Evolutionary conservation across 352 stramenopile genomes (phyloP).

Genomic region (Blastocystis sp.): DNA sequence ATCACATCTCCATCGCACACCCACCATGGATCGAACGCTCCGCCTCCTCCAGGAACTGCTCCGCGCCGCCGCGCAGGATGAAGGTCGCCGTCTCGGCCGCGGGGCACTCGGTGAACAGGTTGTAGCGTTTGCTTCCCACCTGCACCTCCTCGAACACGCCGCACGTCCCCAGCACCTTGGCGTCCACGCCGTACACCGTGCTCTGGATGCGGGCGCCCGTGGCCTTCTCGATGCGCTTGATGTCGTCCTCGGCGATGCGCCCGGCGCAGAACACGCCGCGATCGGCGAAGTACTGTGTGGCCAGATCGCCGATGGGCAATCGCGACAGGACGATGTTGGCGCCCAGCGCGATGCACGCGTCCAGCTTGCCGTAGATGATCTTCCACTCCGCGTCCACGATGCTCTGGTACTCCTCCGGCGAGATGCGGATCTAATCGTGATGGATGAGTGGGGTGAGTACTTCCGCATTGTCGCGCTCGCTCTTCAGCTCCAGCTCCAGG

Average conservation of each 20-base stretch:
- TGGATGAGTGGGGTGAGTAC: slow-evolving; percentile 72
- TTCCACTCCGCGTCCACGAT: slow-evolving; percentile 99
- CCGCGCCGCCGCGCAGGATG: slow-evolving; percentile 89
- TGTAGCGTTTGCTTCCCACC: slow-evolving; percentile 94
- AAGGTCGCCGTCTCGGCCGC: slow-evolving; percentile 90
- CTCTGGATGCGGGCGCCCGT: slow-evolving; percentile 89
- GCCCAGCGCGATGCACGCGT: slow-evolving; percentile 80
- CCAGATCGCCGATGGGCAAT: slow-evolving; percentile 89
- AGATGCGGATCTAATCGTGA: slow-evolving; percentile 78
- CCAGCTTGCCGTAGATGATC: slow-evolving; percentile 98
- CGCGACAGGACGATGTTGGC: slow-evolving; percentile 96
- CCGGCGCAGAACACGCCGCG: slow-evolving; percentile 93
- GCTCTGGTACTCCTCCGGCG: slow-evolving; percentile 94
- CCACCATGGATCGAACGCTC: slow-evolving; percentile 88
- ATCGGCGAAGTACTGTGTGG: slow-evolving; percentile 98
- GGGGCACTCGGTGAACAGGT: slow-evolving; percentile 94
- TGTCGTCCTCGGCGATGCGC: slow-evolving; percentile 90
- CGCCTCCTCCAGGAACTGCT: slow-evolving; percentile 97
- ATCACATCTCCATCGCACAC: not conserved
- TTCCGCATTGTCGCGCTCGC: slow-evolving; percentile 97
- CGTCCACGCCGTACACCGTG: slow-evolving; percentile 85
- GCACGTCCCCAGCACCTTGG: slow-evolving; percentile 87
- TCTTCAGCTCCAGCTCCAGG: slow-evolving; percentile 97
- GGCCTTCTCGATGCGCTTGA: slow-evolving; percentile 90
- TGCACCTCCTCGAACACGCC: slow-evolving; percentile 92